Evolutionary conservation across 345 rosid genomes (phyloP), one percentile per base, ranked within the genome.

Genomic region (Trapa bicornis): DNA sequence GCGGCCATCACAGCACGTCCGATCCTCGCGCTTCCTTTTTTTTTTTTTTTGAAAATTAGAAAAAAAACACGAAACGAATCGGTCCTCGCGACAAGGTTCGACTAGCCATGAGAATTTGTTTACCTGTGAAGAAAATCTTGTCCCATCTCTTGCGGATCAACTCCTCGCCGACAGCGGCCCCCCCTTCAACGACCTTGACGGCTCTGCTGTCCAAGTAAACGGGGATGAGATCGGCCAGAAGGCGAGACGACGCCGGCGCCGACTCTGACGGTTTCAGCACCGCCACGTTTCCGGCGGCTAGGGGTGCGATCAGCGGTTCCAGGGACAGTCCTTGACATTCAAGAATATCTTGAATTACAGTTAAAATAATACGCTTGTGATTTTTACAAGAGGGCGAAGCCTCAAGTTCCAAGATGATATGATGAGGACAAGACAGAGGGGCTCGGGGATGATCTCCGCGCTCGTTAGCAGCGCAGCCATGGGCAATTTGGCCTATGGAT

Each of bases 281-380:
- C 68, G 70, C 79, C 5, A 81, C 74, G 61, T 89, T 89, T 37
- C 96, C 94, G 39, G 94, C 94, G 41, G 96, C 80, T 60, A 93
- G 78, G 63, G 94, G 97, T 82, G 97, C 98, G 63, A 88, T 75
- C 36, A 88, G 33, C 37, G 91, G 91, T 39, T 86, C 95, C 75
- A 88, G 58, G 16, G 87, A 82, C 35, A 86, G 42, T 9, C 79
- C 91, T 85, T 38, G 3, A 22, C 29, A 22, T 22, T 22, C 29
- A 22, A 22, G 29, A 22, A 22, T 22, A 22, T 22, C 29, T 22
- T 22, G 29, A 22, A 22, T 22, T 22, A 22, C 29, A 22, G 29
- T 22, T 22, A 22, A 22, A 22, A 22, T 22, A 22, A 22, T 22
- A 22, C 29, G 29, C 29, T 22, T 22, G 29, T 22, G 29, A 22